phyloP scores from a whole-genome alignment of 179 eudicot genomes.

The Kewa caespitosa region DNA sequence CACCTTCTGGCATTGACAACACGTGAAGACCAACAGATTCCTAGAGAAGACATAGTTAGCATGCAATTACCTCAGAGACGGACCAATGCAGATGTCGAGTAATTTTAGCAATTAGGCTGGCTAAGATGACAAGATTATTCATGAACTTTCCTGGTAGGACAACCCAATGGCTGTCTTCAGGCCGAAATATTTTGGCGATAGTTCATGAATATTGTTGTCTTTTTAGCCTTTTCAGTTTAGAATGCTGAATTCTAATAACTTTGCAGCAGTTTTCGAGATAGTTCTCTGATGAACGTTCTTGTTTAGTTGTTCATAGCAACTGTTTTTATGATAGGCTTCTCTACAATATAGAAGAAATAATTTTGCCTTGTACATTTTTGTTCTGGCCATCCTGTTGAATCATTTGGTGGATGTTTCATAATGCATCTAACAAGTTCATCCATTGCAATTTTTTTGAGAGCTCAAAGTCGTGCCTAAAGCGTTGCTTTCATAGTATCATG shows the following conservation, averaged over 20 bases:
- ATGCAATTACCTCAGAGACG: slow-evolving; percentile 86
- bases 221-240: background rate
- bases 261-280: background rate
- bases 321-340: background rate
- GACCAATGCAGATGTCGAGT: slow-evolving; percentile 38
- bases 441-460: too few species aligned
- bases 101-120: slow-evolving; percentile 11
- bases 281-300: background rate
- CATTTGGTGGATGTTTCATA: background rate
- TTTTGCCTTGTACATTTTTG: too few species aligned
- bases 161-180: background rate
- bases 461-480: too few species aligned
- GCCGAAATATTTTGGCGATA: background rate
- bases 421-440: background rate
- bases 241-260: background rate
- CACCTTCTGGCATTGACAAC: slow-evolving; percentile 56
- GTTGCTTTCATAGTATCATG: too few species aligned
- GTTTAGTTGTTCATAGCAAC: background rate
- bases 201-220: slow-evolving; percentile 13
- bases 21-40: slow-evolving; percentile 47
- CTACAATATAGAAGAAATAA: background rate
- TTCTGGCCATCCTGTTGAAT: too few species aligned
- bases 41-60: slow-evolving; percentile 77
- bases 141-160: slow-evolving; percentile 13
- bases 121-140: slow-evolving; percentile 16